Percentiles rank a stretch among this genome's conserved stretches.
Evolutionary conservation across 495 filamentous ascomycete species (phyloP).

Genomic region (Xylaria flabelliformis): DNA sequence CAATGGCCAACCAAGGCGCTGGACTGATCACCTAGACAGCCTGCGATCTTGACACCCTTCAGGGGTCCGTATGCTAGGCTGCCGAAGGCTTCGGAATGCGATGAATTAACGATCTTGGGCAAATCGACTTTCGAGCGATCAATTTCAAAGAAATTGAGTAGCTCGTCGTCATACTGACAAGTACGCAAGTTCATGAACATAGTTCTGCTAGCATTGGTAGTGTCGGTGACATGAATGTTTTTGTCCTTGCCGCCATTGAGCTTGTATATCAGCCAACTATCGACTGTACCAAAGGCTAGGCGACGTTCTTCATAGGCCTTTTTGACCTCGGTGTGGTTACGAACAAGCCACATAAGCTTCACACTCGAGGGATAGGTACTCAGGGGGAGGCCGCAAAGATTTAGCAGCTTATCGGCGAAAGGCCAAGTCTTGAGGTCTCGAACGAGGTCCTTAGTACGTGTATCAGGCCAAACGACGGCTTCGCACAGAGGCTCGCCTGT

Average conservation of each 20-base stretch:
- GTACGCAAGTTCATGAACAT: slow-evolving; percentile 97
- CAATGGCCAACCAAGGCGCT: slow-evolving; percentile 91
- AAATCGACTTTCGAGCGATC: slow-evolving; percentile 77
- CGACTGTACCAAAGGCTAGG: slow-evolving; percentile 90
- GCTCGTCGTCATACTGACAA: slow-evolving; percentile 80
- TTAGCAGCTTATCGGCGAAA: slow-evolving; percentile 71
- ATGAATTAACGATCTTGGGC: slow-evolving; percentile 86
- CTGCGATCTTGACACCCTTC: slow-evolving; percentile 79
- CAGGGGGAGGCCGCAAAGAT: slow-evolving; percentile 85
- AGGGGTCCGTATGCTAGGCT: slow-evolving; percentile 68
- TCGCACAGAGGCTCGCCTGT: slow-evolving; percentile 88
- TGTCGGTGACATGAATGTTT: slow-evolving; percentile 81
- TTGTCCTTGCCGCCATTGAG: slow-evolving; percentile 78
- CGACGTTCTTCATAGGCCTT: slow-evolving; percentile 80
- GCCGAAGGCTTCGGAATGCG: slow-evolving; percentile 79
- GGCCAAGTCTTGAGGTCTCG: slow-evolving; percentile 74
- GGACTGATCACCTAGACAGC: slow-evolving; percentile 92
- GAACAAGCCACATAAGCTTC: slow-evolving; percentile 85
- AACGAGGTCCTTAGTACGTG: slow-evolving; percentile 78
- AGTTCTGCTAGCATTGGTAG: slow-evolving; percentile 90
- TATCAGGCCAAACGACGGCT: slow-evolving; percentile 95
- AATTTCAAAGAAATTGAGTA: slow-evolving; percentile 83
- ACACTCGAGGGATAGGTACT: slow-evolving; percentile 94
- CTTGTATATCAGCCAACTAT: slow-evolving; percentile 90
- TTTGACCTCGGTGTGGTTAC: slow-evolving; percentile 72